Evolutionary conservation across 2,329 filamentous ascomycete genomes (phyloP).

Genomic region (Neonectria sp.): DNA sequence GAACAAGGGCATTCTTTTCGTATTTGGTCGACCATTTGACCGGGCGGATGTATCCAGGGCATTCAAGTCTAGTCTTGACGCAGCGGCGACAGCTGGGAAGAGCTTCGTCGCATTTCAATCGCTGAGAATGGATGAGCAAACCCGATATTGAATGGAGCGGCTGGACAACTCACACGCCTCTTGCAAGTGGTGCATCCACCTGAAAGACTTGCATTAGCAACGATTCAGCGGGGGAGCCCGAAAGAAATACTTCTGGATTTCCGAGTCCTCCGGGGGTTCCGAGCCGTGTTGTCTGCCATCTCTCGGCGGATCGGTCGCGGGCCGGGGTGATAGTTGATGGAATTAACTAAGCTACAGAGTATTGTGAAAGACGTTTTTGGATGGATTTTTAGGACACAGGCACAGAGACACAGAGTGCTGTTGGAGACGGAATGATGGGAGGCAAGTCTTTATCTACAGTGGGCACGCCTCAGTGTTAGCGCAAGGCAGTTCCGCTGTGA

Average conservation of each 20-base stretch:
- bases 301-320: not conserved
- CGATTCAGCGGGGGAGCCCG: fast-evolving
- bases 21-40: conserved; percentile 43
- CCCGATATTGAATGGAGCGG: no score
- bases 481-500: not conserved
- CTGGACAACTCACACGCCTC: conserved; percentile 20
- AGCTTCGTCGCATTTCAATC: conserved; percentile 39
- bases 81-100: conserved; percentile 35
- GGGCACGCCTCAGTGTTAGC: not conserved
- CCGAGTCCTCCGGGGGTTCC: conserved; percentile 16
- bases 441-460: not conserved
- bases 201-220: not conserved
- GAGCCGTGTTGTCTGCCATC: not conserved
- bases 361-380: not conserved
- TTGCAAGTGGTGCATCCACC: conserved; percentile 35
- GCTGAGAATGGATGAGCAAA: conserved; percentile 18
- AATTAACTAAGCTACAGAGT: not conserved
- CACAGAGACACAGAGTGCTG: not conserved
- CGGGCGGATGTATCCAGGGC: conserved; percentile 35
- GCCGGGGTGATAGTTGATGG: not conserved
- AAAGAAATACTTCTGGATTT: conserved; percentile 27
- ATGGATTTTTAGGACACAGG: not conserved
- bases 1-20: conserved; percentile 3
- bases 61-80: conserved; percentile 27
- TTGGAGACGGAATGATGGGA: not conserved